Conservation (phyloP, 352 stramenopile genomes). For the Phytopythium ostracodes region DNA sequence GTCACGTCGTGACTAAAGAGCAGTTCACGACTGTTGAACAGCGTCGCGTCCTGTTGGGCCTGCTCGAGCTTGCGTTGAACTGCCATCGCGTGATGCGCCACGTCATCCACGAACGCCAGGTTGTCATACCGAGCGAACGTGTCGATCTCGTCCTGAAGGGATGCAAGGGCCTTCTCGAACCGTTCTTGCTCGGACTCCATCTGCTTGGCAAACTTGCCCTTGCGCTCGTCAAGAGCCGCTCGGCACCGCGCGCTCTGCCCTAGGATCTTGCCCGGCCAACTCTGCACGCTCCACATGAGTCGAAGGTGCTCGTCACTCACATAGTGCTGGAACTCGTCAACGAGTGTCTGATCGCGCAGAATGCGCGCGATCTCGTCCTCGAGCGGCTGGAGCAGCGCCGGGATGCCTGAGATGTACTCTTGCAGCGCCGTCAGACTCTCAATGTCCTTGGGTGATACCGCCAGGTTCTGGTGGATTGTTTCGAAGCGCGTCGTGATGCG, state of each 20-base stretch:
- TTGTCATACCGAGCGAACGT: slow-evolving; percentile 87
- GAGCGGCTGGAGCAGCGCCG: slow-evolving; percentile 60
- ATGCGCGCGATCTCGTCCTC: slow-evolving; percentile 81
- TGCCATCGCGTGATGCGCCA: slow-evolving; percentile 79
- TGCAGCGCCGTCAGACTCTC: slow-evolving; percentile 87
- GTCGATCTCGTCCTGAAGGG: slow-evolving; percentile 87
- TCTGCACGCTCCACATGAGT: slow-evolving; percentile 87
- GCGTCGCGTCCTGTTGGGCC: slow-evolving; percentile 83
- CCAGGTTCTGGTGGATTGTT: slow-evolving; percentile 80
- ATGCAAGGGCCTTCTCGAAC: slow-evolving; percentile 85
- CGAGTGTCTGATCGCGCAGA: slow-evolving; percentile 70
- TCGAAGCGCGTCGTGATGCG: slow-evolving; percentile 83
- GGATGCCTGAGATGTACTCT: slow-evolving; percentile 82
- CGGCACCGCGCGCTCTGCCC: slow-evolving; percentile 80
- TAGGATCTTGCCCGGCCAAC: slow-evolving; percentile 87
- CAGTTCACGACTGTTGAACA: slow-evolving; percentile 92
- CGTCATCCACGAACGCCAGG: slow-evolving; percentile 83
- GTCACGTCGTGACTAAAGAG: slow-evolving; percentile 89
- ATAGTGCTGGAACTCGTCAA: slow-evolving; percentile 83
- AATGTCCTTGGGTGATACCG: slow-evolving; percentile 86
- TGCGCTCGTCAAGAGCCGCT: slow-evolving; percentile 71
- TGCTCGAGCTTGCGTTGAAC: slow-evolving; percentile 88
- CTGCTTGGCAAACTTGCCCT: slow-evolving; percentile 87
- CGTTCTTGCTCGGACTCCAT: slow-evolving; percentile 94
- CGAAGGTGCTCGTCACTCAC: slow-evolving; percentile 84